Evolutionary conservation across 148 eudicot species (phyloP).

Genomic region (Cornus suecica): DNA sequence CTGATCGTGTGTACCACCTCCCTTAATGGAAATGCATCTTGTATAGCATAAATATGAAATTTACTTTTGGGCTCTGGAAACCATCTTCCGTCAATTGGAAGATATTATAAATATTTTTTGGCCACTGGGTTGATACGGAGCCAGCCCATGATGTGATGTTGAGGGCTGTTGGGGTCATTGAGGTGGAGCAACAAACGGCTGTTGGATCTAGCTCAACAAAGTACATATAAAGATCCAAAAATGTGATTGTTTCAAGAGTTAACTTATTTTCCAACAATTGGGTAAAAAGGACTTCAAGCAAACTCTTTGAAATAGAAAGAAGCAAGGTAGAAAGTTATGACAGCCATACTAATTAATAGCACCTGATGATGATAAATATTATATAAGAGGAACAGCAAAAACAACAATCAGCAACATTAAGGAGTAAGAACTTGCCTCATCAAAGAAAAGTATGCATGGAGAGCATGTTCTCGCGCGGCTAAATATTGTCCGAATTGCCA

Average conservation of each 20-base stretch:
- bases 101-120: not conserved
- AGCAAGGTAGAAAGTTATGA: not conserved
- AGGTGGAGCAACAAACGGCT: not conserved
- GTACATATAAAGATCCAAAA: not conserved
- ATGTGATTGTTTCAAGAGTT: not conserved
- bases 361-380: not conserved
- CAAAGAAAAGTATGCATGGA: constrained; percentile 93
- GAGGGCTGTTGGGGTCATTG: not conserved
- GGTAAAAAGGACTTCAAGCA: not conserved
- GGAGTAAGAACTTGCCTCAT: constrained; percentile 53
- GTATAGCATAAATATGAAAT: not conserved
- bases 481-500: constrained; percentile 70
- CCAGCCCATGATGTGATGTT: not conserved
- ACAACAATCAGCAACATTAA: not conserved
- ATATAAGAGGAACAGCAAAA: not conserved
- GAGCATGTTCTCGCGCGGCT: constrained; percentile 86
- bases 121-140: not conserved
- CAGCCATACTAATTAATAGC: not conserved
- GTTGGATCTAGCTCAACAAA: not conserved
- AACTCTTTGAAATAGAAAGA: not conserved
- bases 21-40: not conserved
- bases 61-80: not conserved
- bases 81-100: not conserved
- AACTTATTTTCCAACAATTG: not conserved
- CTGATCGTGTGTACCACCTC: not conserved